Evolutionary conservation across 352 stramenopile genomes (phyloP), one percentile per base, ranked within the genome.

Genomic region (Phytophthora rubi): DNA sequence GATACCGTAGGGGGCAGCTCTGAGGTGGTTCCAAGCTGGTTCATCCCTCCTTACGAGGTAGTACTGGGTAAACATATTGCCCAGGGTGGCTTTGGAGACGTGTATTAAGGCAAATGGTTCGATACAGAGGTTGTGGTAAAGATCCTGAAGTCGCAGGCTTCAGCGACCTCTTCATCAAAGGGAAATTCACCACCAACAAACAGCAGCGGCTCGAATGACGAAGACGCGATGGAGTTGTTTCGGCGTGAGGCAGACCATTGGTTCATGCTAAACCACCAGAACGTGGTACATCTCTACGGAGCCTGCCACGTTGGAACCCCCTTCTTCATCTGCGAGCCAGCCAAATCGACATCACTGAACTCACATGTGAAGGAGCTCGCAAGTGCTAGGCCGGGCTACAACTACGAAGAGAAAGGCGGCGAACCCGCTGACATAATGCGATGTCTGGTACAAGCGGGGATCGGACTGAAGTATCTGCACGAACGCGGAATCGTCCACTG

Each of bases 391-490:
- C 6, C 47, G 0, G 48, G 39, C 6, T 71, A 71, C 57, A 70
- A 65, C 21, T 70, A 56, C 9, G 48, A 67, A 10, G 58, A 70
- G 55, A 59, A 55, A 30, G 57, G 69, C 47, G 65, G 45, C 7
- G 44, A 73, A 13, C 48, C 53, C 5, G 48, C 70, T 15, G 58
- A 80, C 32, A 66, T 76, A 9, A 77, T 73, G 73, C 59, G 64
- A 13, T 61, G 49, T 28, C 68, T 80, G 23, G 6, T 67, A 6
- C 53, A 80, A 12, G 67, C 65, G 13, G 71, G 73, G 0, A 59
- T 82, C 12, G 77, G 77, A 0, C 48, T 84, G 1, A 68, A 75
- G 32, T 82, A 80, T 23, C 51, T 84, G 3, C 77, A 84, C n/a
- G 51, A 64, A 13, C 62, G 63, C 23, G 53, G 48, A 0, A 73